Evolutionary conservation across 192 early-diverging fungal species (phyloP), one percentile per base, ranked within the genome.

Genomic region (Backusella macrospora): DNA sequence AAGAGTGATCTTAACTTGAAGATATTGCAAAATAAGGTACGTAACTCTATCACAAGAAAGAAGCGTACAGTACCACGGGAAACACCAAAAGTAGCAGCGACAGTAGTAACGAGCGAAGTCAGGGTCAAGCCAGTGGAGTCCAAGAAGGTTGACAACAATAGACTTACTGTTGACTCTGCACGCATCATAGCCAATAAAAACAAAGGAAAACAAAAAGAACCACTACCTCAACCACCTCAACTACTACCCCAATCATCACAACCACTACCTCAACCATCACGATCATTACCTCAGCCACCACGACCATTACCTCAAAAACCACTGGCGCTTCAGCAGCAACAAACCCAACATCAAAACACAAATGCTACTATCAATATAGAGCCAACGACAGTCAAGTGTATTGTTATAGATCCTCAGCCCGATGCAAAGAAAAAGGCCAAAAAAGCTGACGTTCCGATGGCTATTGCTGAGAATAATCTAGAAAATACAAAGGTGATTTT

Each of bases 401-500:
- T 59, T 59, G 26, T 59, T 59, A 23, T 59, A 13, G 16, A 59
- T 5, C 52, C 21, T 34, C 29, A 34, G 29, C 52, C 12, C 52
- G 21, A 26, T 1, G 3, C 21, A 59, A 5, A 23, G 4, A 26
- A 16, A 59, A 13, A 21, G 21, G 7, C 29, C 29, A 34, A 34
- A 34, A 34, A 34, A 1, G 29, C 2, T 34, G 29, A 34, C 2
- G 29, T 34, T 34, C 29, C 29, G 0, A 34, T 34, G 29, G 29
- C n/a, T 23, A 26, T 59, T 9, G 21, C 2, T 23, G 21, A 59
- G 52, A 13, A 26, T 23, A 59, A 59, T 23, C 21, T 26, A 12
- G 52, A 26, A 13, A 8, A 59, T 26, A 12, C 52, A 59, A 59
- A 59, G 52, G 52, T 59, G 52, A 59, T 59, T 59, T 59, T 59